Conservation (phyloP, 1,139 yeast species). For the Protomyces macrosporus region DNA sequence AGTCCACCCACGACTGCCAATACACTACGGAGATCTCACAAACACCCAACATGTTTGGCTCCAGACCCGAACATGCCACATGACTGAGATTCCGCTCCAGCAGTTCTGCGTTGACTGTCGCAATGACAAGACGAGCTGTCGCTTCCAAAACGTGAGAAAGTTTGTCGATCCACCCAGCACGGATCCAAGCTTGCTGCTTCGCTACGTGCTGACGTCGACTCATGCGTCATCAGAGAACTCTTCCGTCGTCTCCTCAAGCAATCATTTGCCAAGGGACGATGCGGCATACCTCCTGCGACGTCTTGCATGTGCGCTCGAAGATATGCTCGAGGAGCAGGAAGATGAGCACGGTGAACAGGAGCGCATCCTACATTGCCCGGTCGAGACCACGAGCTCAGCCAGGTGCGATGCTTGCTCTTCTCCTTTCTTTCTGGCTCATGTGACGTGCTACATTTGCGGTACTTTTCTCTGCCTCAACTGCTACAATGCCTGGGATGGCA, state of each 20-base stretch:
- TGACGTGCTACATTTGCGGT: conserved; percentile 31
- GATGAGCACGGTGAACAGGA: not conserved
- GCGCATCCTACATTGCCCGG: conserved; percentile 3
- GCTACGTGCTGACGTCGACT: not conserved
- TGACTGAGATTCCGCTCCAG: not conserved
- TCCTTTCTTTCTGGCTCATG: conserved; percentile 29
- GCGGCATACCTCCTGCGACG: not conserved
- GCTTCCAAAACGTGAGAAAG: not conserved
- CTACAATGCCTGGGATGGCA: conserved; percentile 28
- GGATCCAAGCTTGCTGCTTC: not conserved
- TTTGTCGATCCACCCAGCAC: not conserved
- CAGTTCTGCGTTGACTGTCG: not conserved
- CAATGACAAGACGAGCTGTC: not conserved
- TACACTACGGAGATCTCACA: not conserved
- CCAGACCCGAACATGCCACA: not conserved
- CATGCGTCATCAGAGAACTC: not conserved
- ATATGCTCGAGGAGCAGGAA: not conserved
- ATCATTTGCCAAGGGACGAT: not conserved
- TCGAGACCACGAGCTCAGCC: not conserved
- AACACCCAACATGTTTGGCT: not conserved
- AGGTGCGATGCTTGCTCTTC: conserved; percentile 31
- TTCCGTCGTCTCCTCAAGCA: not conserved
- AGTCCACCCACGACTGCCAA: not conserved
- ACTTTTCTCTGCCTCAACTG: conserved; percentile 31
- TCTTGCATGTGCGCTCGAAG: not conserved